These are phyloP conservation scores for Hypholoma fasciculare DNA, from an alignment of 768 basidiomycete species.

Conservation along the genomic window DNA sequence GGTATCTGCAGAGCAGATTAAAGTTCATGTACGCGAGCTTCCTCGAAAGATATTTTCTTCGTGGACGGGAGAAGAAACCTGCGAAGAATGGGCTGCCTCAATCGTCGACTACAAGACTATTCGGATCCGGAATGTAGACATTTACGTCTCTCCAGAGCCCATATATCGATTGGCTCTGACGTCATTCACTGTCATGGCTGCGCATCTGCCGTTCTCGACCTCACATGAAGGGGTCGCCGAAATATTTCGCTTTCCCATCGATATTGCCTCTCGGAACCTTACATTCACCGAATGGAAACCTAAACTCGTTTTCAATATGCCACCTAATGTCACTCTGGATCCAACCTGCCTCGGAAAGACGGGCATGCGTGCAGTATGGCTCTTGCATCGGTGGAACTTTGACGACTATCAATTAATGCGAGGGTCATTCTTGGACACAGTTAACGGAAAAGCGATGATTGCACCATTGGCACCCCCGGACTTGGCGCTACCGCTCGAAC, in stretches of 20 bases:
- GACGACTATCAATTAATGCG: slow-evolving; percentile 52
- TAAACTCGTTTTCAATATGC: neutral
- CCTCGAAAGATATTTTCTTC: slow-evolving; percentile 14
- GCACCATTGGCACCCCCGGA: slow-evolving; percentile 44
- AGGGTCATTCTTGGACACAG: slow-evolving; percentile 36
- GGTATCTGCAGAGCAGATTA: slow-evolving; percentile 10
- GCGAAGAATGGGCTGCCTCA: slow-evolving; percentile 14
- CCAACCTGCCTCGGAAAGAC: slow-evolving; percentile 39
- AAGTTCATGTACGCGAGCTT: slow-evolving; percentile 22
- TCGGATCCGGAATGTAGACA: slow-evolving; percentile 11
- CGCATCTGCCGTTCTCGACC: slow-evolving; percentile 12
- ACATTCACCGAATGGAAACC: slow-evolving; percentile 7
- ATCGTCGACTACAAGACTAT: slow-evolving; percentile 23
- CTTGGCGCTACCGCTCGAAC: slow-evolving; percentile 52
- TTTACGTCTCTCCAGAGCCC: slow-evolving; percentile 21
- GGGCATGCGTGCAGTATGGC: slow-evolving; percentile 52
- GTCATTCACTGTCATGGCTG: slow-evolving; percentile 16
- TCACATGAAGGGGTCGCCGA: slow-evolving; percentile 12
- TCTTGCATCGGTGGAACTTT: slow-evolving; percentile 50
- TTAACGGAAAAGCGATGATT: slow-evolving; percentile 21
- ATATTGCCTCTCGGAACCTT: slow-evolving; percentile 3
- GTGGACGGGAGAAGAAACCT: neutral
- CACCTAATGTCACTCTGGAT: slow-evolving; percentile 24
- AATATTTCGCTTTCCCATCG: slow-evolving; percentile 20
- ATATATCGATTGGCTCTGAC: slow-evolving; percentile 7